Percentiles rank a stretch among this genome's conserved stretches.
phyloP scores from a whole-genome alignment of 352 stramenopile species.

The Phytophthora agathidicida region DNA sequence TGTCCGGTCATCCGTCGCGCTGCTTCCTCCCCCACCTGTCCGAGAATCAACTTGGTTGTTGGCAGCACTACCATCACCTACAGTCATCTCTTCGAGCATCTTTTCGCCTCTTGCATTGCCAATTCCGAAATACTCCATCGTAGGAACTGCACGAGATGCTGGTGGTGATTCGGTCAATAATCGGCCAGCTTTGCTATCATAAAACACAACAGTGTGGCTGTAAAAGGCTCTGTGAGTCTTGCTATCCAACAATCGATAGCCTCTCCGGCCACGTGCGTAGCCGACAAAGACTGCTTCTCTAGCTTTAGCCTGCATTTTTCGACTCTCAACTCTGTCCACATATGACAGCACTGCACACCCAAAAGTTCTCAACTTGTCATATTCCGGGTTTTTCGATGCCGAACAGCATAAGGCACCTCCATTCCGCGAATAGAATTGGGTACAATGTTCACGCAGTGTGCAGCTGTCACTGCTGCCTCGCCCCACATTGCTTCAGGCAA shows the following conservation, averaged over 20 bases:
- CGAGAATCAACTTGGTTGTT: too few species aligned
- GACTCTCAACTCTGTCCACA: slow-evolving; percentile 8
- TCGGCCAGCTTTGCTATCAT: neutral
- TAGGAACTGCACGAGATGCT: too few species aligned
- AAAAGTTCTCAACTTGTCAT: neutral
- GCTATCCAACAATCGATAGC: slow-evolving; percentile 4
- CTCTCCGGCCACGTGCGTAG: neutral
- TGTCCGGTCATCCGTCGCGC: too few species aligned
- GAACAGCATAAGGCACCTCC: slow-evolving; percentile 15
- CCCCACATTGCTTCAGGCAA: slow-evolving; percentile 19
- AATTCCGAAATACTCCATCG: too few species aligned
- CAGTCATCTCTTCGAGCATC: too few species aligned
- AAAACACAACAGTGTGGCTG: slow-evolving; percentile 6
- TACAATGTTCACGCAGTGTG: slow-evolving; percentile 19
- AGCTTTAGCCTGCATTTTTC: slow-evolving; percentile 2
- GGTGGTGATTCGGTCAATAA: too few species aligned
- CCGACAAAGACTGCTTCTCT: slow-evolving; percentile 5
- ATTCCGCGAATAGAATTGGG: slow-evolving; percentile 6
- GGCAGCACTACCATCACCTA: too few species aligned
- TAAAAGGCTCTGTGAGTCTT: neutral
- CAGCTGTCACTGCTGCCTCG: slow-evolving; percentile 17
- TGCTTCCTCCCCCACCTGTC: too few species aligned
- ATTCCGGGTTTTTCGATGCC: slow-evolving; percentile 6
- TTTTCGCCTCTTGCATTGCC: too few species aligned
- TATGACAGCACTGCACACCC: slow-evolving; percentile 12